Evolutionary conservation across 1,284 basidiomycete species (phyloP).

Genomic region (Inonotus obliquus): DNA sequence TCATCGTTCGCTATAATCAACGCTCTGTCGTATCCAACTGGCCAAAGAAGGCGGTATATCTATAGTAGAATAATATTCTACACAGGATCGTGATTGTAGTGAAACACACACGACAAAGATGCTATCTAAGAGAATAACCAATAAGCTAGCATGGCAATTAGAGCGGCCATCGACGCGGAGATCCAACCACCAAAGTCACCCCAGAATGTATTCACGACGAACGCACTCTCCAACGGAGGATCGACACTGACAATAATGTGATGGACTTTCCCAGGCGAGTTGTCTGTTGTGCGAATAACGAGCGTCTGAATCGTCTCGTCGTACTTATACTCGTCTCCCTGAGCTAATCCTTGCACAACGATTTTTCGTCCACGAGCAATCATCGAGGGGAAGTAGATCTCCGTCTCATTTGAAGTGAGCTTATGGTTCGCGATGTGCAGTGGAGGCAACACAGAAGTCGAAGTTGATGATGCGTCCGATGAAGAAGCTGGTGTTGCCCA

Average conservation of each 20-base stretch:
- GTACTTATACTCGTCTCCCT: constrained; percentile 45
- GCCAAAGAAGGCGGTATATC: no score
- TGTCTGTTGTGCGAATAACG: constrained; percentile 48
- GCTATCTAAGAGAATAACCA: neutral
- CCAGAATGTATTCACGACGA: constrained; percentile 59
- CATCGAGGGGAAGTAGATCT: constrained; percentile 72
- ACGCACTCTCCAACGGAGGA: constrained; percentile 48
- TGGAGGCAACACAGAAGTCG: constrained; percentile 10
- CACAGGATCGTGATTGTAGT: neutral
- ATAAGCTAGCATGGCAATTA: constrained; percentile 1
- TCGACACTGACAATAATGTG: constrained; percentile 47
- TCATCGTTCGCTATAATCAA: no score
- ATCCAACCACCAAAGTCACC: constrained; percentile 51
- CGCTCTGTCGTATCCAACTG: no score
- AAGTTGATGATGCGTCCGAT: constrained; percentile 4
- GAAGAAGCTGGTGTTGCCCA: constrained; percentile 44
- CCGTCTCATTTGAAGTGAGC: constrained; percentile 57
- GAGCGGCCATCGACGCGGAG: neutral
- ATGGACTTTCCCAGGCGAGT: constrained; percentile 41
- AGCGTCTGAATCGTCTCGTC: constrained; percentile 64
- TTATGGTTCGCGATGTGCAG: constrained; percentile 9
- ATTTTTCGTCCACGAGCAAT: constrained; percentile 54
- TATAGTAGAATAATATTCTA: no score
- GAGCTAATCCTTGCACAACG: constrained; percentile 48
- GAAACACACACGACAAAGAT: neutral